These are phyloP conservation scores for Aspergillus pseudoterreus DNA, from an alignment of 2,329 filamentous ascomycete species.

Conservation along the genomic window DNA sequence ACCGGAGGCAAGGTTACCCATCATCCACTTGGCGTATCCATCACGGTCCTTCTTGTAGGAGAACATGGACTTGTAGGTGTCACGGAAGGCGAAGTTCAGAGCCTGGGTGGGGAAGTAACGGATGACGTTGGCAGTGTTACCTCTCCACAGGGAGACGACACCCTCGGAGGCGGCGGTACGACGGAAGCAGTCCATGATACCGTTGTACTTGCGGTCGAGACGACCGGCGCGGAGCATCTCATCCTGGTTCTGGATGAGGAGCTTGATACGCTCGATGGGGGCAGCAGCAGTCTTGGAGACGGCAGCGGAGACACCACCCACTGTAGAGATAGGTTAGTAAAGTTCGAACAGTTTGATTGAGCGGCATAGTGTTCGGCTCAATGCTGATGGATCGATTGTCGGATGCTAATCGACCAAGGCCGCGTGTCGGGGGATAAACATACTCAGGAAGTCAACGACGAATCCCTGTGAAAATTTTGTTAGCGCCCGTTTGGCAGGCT, in stretches of 20 bases:
- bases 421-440: constrained; percentile 44
- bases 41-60: constrained; percentile 99
- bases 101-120: constrained; percentile 99
- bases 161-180: constrained; percentile 89
- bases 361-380: not conserved
- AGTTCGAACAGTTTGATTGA: not conserved
- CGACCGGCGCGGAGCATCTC: constrained; percentile 99
- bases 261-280: constrained; percentile 99
- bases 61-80: constrained; percentile 99
- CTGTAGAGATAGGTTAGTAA: constrained; percentile 55
- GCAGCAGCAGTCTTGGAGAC: constrained; percentile 99
- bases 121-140: constrained; percentile 99
- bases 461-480: constrained; percentile 64
- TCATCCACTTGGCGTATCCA: constrained; percentile 98
- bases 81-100: constrained; percentile 99
- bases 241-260: constrained; percentile 99
- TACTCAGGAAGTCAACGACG: constrained; percentile 98
- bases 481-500: constrained; percentile 18
- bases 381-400: not conserved
- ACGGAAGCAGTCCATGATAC: constrained; percentile 92
- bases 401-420: constrained; percentile 3
- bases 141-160: constrained; percentile 94
- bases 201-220: constrained; percentile 95
- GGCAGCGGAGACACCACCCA: constrained; percentile 99
- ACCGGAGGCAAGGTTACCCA: constrained; percentile 98